phyloP scores from a whole-genome alignment of 768 basidiomycete species.

The Calvatia gigantea region DNA sequence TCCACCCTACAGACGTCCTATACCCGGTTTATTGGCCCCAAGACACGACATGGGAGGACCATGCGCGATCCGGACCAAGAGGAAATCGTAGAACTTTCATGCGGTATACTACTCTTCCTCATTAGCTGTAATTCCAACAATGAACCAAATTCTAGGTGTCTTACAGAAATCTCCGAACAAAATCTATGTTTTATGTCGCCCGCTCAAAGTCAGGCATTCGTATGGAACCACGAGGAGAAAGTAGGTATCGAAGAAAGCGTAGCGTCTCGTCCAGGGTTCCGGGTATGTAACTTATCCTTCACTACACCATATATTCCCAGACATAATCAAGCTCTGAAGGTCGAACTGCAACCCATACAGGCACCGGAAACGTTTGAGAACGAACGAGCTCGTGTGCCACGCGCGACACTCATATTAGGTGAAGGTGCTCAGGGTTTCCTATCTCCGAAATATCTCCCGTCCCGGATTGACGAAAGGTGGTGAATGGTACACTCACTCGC shows the following conservation, averaged over 20 bases:
- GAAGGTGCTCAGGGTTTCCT: constrained; percentile 1
- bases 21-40: constrained; percentile 64
- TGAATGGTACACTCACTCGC: not conserved
- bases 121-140: constrained; percentile 23
- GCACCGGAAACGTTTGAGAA: not conserved
- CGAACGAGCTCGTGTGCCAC: not conserved
- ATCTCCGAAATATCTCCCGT: not conserved
- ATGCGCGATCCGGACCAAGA: constrained; percentile 36
- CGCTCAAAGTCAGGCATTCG: constrained; percentile 40
- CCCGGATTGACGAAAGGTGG: not conserved
- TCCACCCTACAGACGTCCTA: constrained; percentile 20
- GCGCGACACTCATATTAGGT: not conserved
- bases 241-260: constrained; percentile 37
- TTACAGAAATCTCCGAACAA: constrained; percentile 59
- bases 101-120: constrained; percentile 37
- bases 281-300: constrained; percentile 24
- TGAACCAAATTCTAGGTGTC: constrained; percentile 40
- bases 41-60: constrained; percentile 53
- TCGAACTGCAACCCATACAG: not conserved
- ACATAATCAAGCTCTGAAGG: not conserved
- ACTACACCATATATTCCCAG: not conserved
- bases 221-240: constrained; percentile 35
- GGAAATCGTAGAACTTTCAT: constrained; percentile 61
- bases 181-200: constrained; percentile 46
- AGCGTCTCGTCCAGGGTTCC: constrained; percentile 38